Evolutionary conservation across 169 alveolate species (phyloP), one percentile per base, ranked within the genome.

Genomic region (Plasmodium gaboni): DNA sequence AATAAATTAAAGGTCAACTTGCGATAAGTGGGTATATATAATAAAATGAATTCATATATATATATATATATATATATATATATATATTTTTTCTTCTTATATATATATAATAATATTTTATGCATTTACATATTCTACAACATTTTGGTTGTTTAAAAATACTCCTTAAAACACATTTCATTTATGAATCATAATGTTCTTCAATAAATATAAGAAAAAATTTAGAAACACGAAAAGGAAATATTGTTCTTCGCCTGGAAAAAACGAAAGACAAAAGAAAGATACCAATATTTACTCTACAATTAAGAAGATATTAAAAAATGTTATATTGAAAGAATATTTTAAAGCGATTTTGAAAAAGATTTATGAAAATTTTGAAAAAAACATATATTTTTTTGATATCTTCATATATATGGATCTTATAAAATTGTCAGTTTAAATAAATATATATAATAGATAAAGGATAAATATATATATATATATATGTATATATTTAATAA

Each of bases 171-270:
- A 38, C 46, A 38, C 46, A 38, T 38, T 38, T 38, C 7, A 5
- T 38, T 38, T 38, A 38, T 38, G 9, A 67, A n/a, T 6, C 9
- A 44, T 38, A 64, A 83, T 83, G 91, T 12, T 68, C 22, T 68
- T 32, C 55, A 68, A 83, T 68, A 68, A 68, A 38, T 68, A 67
- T 57, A 83, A 19, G 42, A 83, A 67, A 42, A 83, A 83, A 57
- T 55, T 68, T 55, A 83, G 46, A 67, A 83, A 83, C 64, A 83
- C 91, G n/a, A 83, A 83, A 68, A 69, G 91, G 64, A 38, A 65
- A 59, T 68, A 67, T 60, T 83, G 91, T 48, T 70, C 55, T 48
- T 64, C 15, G 15, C 83, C 67, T 19, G 60, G 26, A 61, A 61
- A 24, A 68, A 44, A 15, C 26, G 53, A 55, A 8, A 59, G 69